Conservation (phyloP, 2,329 filamentous ascomycete genomes). For the Verticillium dahliae region DNA sequence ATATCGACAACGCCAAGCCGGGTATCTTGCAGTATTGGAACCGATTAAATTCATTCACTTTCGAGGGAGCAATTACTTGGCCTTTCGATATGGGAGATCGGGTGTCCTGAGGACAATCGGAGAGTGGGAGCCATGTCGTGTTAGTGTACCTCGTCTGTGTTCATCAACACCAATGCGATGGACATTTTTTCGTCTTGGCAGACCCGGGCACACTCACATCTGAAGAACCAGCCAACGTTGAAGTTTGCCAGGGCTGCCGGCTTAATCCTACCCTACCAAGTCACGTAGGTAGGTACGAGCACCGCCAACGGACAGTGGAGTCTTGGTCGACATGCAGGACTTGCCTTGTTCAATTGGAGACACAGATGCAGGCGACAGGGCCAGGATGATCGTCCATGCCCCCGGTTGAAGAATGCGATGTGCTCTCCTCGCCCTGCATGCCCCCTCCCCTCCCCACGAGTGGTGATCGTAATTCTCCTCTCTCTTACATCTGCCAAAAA, state of each 20-base stretch:
- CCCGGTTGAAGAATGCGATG: not conserved
- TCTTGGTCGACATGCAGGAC: not conserved
- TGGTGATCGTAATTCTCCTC: not conserved
- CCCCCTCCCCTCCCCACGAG: no score
- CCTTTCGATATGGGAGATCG: no score
- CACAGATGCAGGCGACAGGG: not conserved
- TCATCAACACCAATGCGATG: no score
- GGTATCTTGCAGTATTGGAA: no score
- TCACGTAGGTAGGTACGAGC: not conserved
- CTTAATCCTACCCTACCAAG: not conserved
- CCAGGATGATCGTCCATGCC: not conserved
- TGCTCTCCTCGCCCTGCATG: not conserved
- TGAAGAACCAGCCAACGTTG: not conserved
- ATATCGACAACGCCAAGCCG: no score
- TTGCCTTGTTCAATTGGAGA: not conserved
- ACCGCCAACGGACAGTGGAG: not conserved
- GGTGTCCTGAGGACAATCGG: no score
- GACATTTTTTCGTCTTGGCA: no score
- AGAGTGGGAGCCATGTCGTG: no score
- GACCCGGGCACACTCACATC: not conserved
- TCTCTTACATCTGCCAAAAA: not conserved
- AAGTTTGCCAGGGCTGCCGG: not conserved
- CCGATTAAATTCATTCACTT: no score
- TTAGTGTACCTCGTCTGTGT: no score
- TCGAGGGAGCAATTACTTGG: no score